A percentile compares a stretch with the other conserved stretches of the same genome.
These are phyloP conservation scores for Gardenia jasminoides DNA, from an alignment of 257 asterid genomes.

Conservation along the genomic window DNA sequence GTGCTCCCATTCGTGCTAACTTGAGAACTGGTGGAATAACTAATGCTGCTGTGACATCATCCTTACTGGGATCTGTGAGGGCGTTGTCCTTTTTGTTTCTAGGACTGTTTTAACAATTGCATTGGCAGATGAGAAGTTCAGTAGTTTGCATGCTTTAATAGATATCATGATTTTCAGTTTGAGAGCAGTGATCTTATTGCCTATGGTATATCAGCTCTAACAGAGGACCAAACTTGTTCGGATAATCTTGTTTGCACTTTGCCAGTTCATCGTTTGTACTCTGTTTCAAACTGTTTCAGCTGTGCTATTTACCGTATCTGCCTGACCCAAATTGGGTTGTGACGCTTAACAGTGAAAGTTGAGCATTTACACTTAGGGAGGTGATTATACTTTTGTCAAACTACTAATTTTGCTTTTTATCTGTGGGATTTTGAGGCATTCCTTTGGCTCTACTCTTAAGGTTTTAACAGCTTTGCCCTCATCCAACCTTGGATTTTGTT, in stretches of 20 bases:
- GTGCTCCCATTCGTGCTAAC: slow-evolving; percentile 90
- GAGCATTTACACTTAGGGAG: too few species aligned
- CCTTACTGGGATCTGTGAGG: slow-evolving; percentile 88
- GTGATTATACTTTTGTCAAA: too few species aligned
- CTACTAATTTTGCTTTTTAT: too few species aligned
- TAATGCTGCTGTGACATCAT: slow-evolving; percentile 69
- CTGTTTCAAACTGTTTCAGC: too few species aligned
- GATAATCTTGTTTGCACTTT: slow-evolving; percentile 39
- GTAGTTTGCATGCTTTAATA: slow-evolving; percentile 3
- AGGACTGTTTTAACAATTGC: not conserved
- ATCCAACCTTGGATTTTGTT: not conserved
- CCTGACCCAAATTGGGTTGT: too few species aligned
- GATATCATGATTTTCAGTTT: slow-evolving; percentile 50
- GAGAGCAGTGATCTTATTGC: slow-evolving; percentile 94
- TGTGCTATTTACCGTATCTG: too few species aligned
- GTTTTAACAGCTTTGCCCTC: not conserved
- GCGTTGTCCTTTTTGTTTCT: not conserved
- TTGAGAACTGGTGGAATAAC: slow-evolving; percentile 82
- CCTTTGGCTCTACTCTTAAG: not conserved
- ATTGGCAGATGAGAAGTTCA: not conserved
- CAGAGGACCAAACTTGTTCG: slow-evolving; percentile 89
- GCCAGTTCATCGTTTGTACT: slow-evolving; percentile 3
- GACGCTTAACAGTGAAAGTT: too few species aligned
- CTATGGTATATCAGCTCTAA: slow-evolving; percentile 80
- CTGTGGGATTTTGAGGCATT: not conserved